Conservation (phyloP, 768 basidiomycete genomes). For the Tylopilus balloui region DNA sequence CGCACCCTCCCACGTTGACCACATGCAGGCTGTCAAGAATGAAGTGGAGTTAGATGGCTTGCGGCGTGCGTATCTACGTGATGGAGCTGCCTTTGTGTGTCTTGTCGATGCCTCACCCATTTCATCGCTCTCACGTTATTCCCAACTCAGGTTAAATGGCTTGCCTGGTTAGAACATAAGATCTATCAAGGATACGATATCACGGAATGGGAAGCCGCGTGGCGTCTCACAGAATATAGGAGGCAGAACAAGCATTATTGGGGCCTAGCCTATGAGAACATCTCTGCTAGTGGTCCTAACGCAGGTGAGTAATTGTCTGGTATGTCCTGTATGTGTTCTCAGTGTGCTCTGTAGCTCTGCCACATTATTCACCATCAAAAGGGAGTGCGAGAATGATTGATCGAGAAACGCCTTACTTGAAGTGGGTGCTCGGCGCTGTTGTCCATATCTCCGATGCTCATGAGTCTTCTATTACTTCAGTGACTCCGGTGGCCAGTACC, state of each 20-base stretch:
- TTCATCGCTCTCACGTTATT: constrained; percentile 11
- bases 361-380: constrained; percentile 85
- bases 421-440: constrained; percentile 45
- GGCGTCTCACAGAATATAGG: constrained; percentile 74
- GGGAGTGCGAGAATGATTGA: constrained; percentile 68
- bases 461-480: constrained; percentile 37
- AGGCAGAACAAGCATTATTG: constrained; percentile 67
- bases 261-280: constrained; percentile 86
- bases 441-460: constrained; percentile 14
- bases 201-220: constrained; percentile 90
- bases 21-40: constrained; percentile 87
- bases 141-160: constrained; percentile 64
- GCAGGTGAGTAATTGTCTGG: constrained; percentile 45
- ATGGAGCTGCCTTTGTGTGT: constrained; percentile 81
- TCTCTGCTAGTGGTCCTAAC: constrained; percentile 86
- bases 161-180: constrained; percentile 87
- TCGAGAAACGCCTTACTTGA: constrained; percentile 79
- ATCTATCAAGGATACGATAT: constrained; percentile 73
- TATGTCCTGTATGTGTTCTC: background rate
- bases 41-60: constrained; percentile 79
- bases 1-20: constrained; percentile 63
- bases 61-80: constrained; percentile 79
- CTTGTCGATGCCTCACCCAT: constrained; percentile 7
- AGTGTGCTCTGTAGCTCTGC: constrained; percentile 52
- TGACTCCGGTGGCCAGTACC: constrained; percentile 88